A percentile compares a stretch with the other conserved stretches of the same genome.
Evolutionary conservation across 495 filamentous ascomycete species (phyloP).

Genomic region (Daldinia bambusicola): DNA sequence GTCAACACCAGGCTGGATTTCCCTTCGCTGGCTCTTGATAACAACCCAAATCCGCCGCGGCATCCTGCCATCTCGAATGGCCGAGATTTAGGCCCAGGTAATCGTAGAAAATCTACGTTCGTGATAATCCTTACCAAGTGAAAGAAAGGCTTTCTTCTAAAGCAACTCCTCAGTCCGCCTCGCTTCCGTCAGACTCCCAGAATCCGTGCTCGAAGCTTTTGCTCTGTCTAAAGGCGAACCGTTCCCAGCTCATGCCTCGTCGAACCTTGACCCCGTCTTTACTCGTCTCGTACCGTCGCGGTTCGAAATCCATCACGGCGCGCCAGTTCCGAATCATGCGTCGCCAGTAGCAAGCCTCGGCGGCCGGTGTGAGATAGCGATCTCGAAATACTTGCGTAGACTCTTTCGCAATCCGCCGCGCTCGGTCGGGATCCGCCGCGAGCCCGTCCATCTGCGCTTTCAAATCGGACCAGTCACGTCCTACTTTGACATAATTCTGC

Average conservation of each 20-base stretch:
- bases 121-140: not conserved
- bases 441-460: conserved; percentile 56
- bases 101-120: not conserved
- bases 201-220: conserved; percentile 41
- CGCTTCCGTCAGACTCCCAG: conserved; percentile 28
- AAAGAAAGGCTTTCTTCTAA: not conserved
- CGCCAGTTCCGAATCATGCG: conserved; percentile 60
- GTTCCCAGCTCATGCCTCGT: conserved; percentile 40
- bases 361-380: conserved; percentile 59
- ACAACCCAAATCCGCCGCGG: not conserved
- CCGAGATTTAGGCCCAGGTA: not conserved
- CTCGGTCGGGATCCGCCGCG: conserved; percentile 53
- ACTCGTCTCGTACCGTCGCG: conserved; percentile 36
- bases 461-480: conserved; percentile 62
- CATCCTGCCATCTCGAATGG: not conserved
- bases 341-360: conserved; percentile 65
- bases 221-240: conserved; percentile 36
- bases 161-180: conserved; percentile 10
- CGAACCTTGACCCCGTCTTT: conserved; percentile 31
- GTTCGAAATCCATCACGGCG: conserved; percentile 48
- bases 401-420: conserved; percentile 63
- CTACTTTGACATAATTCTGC: conserved; percentile 67
- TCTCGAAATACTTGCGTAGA: conserved; percentile 57
- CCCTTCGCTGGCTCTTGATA: not conserved
- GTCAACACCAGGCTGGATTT: not conserved